A percentile compares a stretch with the other conserved stretches of the same genome.
Conservation (phyloP, 176 grass and related monocot genomes). For the Carex scoparia region DNA sequence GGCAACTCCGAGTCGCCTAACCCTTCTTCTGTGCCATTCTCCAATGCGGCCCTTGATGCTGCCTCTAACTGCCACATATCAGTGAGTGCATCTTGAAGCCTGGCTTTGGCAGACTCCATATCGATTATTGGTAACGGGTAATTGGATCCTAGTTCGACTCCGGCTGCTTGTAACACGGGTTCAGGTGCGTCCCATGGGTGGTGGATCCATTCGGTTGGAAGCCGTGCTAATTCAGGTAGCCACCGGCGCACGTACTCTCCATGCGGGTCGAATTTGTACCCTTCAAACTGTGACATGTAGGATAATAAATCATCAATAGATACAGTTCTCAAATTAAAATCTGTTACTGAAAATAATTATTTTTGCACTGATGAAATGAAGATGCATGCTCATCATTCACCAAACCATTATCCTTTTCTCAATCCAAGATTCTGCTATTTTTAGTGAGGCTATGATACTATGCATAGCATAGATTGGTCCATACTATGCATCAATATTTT, state of each 20-base stretch:
- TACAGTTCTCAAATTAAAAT: background rate
- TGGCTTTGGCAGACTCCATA: slow-evolving; percentile 68
- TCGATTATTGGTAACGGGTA: slow-evolving; percentile 83
- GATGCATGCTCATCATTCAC: background rate
- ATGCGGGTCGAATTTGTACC: slow-evolving; percentile 82
- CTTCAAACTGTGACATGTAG: slow-evolving; percentile 58
- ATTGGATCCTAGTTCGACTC: slow-evolving; percentile 88
- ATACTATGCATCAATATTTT: too few relatives aligned
- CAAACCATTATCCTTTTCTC: background rate
- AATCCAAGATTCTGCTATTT: background rate
- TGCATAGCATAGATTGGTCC: too few relatives aligned
- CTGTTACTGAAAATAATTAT: background rate
- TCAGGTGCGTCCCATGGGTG: slow-evolving; percentile 89
- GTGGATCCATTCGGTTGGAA: slow-evolving; percentile 98
- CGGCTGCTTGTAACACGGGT: slow-evolving; percentile 80
- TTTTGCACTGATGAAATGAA: background rate
- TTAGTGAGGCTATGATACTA: too few relatives aligned
- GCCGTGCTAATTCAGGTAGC: slow-evolving; percentile 87
- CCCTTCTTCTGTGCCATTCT: slow-evolving; percentile 89
- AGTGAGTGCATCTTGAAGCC: slow-evolving; percentile 76
- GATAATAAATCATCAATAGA: background rate
- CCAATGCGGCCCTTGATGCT: slow-evolving; percentile 56
- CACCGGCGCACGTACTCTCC: slow-evolving; percentile 93
- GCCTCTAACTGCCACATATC: slow-evolving; percentile 94
- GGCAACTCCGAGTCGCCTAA: slow-evolving; percentile 85